These are phyloP conservation scores for Fusarium sp. DNA, from an alignment of 2,329 filamentous ascomycete species.

Conservation along the genomic window DNA sequence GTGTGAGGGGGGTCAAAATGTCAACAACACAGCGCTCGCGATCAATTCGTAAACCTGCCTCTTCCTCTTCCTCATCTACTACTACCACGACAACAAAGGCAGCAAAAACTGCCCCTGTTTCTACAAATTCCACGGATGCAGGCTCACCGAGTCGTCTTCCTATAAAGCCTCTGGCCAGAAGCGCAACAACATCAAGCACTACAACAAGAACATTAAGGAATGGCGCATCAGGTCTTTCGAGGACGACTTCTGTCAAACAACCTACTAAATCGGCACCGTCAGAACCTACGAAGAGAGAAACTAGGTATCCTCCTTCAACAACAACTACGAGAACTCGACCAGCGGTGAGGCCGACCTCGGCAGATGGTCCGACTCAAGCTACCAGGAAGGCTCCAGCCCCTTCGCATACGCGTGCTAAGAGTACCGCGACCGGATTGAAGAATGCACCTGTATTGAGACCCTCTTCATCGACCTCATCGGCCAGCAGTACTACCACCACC, in stretches of 20 bases:
- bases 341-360: constrained; percentile 49
- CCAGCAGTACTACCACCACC: constrained; percentile 37
- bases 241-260: constrained; percentile 44
- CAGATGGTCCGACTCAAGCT: constrained; percentile 42
- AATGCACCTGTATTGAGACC: constrained; percentile 49
- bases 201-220: constrained; percentile 38
- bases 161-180: constrained; percentile 57
- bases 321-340: constrained; percentile 48
- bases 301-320: constrained; percentile 52
- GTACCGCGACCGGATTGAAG: constrained; percentile 47
- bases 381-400: constrained; percentile 35
- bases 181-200: constrained; percentile 47
- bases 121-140: constrained; percentile 30
- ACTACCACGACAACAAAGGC: constrained; percentile 13
- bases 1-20: constrained; percentile 48
- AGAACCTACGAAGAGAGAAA: constrained; percentile 41
- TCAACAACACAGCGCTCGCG: constrained; percentile 61
- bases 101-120: constrained; percentile 6
- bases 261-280: constrained; percentile 25
- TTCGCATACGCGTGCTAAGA: constrained; percentile 50
- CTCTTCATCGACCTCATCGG: constrained; percentile 45
- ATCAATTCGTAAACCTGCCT: constrained; percentile 60
- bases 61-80: constrained; percentile 34
- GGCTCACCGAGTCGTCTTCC: constrained; percentile 64
- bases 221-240: constrained; percentile 30